These are phyloP conservation scores for Mycena polygramma DNA, from an alignment of 768 basidiomycete genomes.

Conservation along the genomic window DNA sequence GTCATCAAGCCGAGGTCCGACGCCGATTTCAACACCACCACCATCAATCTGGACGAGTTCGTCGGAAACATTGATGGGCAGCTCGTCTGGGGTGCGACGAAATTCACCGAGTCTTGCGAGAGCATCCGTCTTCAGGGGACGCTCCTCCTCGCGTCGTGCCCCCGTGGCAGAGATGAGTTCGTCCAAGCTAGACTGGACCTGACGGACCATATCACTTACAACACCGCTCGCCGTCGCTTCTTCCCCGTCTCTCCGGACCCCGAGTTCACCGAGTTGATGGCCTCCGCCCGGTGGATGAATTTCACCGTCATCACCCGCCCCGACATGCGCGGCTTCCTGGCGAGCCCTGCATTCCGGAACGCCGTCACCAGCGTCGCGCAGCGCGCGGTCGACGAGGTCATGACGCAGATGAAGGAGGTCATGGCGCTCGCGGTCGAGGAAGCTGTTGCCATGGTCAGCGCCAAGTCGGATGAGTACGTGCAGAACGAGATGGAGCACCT, in stretches of 20 bases:
- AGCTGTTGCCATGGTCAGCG: conserved; percentile 1
- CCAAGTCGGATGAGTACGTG: background rate
- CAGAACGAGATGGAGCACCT: background rate
- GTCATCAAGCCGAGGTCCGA: conserved; percentile 1
- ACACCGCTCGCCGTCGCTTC: background rate
- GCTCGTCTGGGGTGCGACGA: background rate
- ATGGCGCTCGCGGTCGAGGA: background rate
- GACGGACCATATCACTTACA: background rate
- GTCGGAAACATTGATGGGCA: background rate
- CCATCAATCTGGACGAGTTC: background rate
- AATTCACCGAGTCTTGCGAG: background rate
- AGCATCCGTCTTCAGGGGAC: background rate
- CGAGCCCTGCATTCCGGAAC: background rate
- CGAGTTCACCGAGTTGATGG: background rate
- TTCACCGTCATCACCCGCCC: background rate
- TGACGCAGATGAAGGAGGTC: background rate
- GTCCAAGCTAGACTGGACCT: background rate
- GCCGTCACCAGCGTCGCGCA: background rate
- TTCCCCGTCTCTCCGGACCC: background rate
- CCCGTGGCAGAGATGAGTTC: background rate
- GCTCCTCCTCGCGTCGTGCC: background rate
- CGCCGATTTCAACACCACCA: background rate
- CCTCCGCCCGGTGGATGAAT: background rate
- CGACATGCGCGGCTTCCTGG: background rate
- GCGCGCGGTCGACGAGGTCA: conserved; percentile 15